phyloP scores from a whole-genome alignment of 1,139 yeast genomes.

The Yamadazyma songkhlaensis region DNA sequence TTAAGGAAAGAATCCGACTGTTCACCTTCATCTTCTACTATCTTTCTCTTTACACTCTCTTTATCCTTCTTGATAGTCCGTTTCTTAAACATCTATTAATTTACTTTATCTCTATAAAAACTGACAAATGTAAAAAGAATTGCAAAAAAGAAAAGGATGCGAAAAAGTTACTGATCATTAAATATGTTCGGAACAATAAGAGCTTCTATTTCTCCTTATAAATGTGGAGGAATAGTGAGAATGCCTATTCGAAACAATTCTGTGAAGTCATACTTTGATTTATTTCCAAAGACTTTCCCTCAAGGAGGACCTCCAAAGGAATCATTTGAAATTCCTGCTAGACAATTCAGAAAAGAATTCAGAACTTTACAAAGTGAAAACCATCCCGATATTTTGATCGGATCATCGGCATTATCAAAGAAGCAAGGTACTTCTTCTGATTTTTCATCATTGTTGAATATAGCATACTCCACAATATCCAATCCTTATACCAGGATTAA shows the following conservation, averaged over 20 bases:
- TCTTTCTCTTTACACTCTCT: constrained; percentile 15
- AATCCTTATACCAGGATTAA: constrained; percentile 65
- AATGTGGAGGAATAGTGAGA: background rate
- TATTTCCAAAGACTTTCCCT: constrained; percentile 78
- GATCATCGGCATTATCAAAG: constrained; percentile 20
- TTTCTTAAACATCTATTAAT: constrained; percentile 34
- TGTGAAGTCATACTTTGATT: constrained; percentile 40
- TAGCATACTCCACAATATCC: constrained; percentile 68
- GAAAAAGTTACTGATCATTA: too few relatives aligned
- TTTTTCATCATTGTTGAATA: constrained; percentile 58
- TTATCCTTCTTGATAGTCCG: constrained; percentile 21
- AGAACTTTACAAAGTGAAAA: constrained; percentile 64
- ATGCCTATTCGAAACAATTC: constrained; percentile 1
- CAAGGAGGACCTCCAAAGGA: constrained; percentile 65
- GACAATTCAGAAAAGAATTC: constrained; percentile 67
- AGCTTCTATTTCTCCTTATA: too few relatives aligned
- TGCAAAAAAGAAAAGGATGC: too few relatives aligned
- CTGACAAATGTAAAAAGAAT: too few relatives aligned
- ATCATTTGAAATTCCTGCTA: constrained; percentile 54
- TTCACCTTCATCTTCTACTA: constrained; percentile 10
- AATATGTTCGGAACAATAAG: too few relatives aligned
- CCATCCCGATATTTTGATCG: constrained; percentile 73
- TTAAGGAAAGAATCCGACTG: background rate
- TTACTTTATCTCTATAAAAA: too few relatives aligned
- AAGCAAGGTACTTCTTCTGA: constrained; percentile 18